Conservation (phyloP, 2,329 filamentous ascomycete species). For the Acarospora socialis region DNA sequence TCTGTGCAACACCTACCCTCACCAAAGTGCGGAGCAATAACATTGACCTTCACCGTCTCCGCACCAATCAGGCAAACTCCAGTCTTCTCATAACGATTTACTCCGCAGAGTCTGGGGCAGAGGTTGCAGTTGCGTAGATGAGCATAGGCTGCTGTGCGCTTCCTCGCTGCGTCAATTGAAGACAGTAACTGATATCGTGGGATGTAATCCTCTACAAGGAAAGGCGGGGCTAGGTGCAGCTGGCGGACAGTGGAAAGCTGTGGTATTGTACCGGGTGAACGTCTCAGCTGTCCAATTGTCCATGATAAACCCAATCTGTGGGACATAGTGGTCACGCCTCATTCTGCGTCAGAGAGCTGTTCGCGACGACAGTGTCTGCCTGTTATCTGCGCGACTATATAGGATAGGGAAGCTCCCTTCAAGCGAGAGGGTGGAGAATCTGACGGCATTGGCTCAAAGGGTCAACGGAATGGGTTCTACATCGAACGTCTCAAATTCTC, state of each 20-base stretch:
- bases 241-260: slow-evolving; percentile 16
- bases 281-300: not conserved
- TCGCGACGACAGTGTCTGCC: too few species aligned
- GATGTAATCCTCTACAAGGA: slow-evolving; percentile 59
- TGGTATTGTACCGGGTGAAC: not conserved
- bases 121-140: slow-evolving; percentile 70
- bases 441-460: too few species aligned
- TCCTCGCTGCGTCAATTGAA: slow-evolving; percentile 54
- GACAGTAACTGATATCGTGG: slow-evolving; percentile 58
- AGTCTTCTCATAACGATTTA: slow-evolving; percentile 67
- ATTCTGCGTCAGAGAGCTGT: too few species aligned
- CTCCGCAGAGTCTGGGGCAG: slow-evolving; percentile 61
- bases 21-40: slow-evolving; percentile 74
- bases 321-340: too few species aligned
- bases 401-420: too few species aligned
- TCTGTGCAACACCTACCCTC: slow-evolving; percentile 39
- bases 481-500: too few species aligned
- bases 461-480: too few species aligned
- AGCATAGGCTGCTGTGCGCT: slow-evolving; percentile 57
- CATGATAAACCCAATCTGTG: too few species aligned
- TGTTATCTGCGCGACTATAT: too few species aligned
- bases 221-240: slow-evolving; percentile 45
- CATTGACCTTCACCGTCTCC: slow-evolving; percentile 62
- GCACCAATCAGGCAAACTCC: slow-evolving; percentile 65
- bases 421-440: too few species aligned